A percentile compares a stretch with the other conserved stretches of the same genome.
Evolutionary conservation across 306 rosid genomes (phyloP).

Genomic region (Cucumis melo): DNA sequence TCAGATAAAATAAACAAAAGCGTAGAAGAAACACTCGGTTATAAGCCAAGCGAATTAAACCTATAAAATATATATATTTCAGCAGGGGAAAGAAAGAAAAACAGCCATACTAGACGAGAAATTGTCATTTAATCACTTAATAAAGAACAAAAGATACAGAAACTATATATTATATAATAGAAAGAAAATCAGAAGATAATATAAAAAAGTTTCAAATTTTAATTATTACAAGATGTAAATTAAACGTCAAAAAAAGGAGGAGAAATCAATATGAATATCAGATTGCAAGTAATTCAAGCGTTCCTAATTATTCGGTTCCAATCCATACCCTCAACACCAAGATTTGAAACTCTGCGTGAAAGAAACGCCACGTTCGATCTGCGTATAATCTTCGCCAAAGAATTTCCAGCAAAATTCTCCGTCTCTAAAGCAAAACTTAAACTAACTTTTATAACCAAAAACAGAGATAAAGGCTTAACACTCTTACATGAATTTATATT

Average conservation of each 20-base stretch:
- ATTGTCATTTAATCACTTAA: background rate
- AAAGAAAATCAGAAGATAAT: background rate
- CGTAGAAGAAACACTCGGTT: background rate
- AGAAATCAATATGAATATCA: background rate
- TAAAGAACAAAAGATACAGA: background rate
- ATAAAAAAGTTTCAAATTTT: background rate
- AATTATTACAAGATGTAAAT: background rate
- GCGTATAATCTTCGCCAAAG: conserved; percentile 1
- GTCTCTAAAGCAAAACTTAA: background rate
- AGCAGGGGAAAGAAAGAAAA: background rate
- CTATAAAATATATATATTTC: background rate
- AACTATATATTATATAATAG: background rate
- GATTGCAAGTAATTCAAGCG: background rate
- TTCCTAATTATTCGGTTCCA: conserved; percentile 1
- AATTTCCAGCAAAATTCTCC: conserved; percentile 4
- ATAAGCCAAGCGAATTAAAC: background rate
- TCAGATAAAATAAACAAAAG: background rate
- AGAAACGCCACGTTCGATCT: conserved; percentile 8
- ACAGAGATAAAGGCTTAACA: background rate
- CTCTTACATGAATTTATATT: background rate
- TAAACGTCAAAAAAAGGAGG: background rate
- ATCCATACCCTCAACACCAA: background rate
- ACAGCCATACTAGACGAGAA: background rate
- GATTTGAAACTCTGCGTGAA: conserved; percentile 7
- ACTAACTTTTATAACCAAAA: background rate